These are phyloP conservation scores for Zymoseptoria tritici DNA, from an alignment of 2,329 filamentous ascomycete genomes.

Conservation along the genomic window DNA sequence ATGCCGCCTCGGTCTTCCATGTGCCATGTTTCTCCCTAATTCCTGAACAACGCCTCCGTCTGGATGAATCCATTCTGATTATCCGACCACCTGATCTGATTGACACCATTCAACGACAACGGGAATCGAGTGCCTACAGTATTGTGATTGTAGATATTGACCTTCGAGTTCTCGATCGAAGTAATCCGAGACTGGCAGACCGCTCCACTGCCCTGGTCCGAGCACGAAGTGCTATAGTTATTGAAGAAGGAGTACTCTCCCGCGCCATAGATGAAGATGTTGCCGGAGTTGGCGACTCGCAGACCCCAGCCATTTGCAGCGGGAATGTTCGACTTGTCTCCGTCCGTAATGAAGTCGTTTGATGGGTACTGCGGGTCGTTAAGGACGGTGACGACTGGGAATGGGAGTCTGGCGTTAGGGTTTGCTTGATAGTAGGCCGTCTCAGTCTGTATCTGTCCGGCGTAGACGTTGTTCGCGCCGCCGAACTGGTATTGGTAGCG, in stretches of 20 bases:
- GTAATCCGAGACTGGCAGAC: conserved; percentile 46
- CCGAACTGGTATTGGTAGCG: conserved; percentile 76
- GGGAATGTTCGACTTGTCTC: conserved; percentile 26
- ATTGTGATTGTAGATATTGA: conserved; percentile 40
- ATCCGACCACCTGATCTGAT: conserved; percentile 38
- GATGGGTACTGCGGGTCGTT: conserved; percentile 60
- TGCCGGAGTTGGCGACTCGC: conserved; percentile 49
- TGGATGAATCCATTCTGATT: conserved; percentile 42
- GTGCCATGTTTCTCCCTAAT: not conserved
- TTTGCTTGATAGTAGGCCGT: conserved; percentile 81
- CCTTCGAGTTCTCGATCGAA: conserved; percentile 37
- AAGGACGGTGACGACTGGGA: conserved; percentile 50
- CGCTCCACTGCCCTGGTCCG: conserved; percentile 31
- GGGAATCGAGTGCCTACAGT: conserved; percentile 36
- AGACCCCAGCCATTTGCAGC: conserved; percentile 57
- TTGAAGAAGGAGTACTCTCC: conserved; percentile 64
- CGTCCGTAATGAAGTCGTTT: conserved; percentile 13
- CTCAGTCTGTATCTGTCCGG: conserved; percentile 72
- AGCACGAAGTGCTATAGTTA: conserved; percentile 47
- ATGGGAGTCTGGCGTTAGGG: conserved; percentile 63
- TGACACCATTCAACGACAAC: conserved; percentile 38
- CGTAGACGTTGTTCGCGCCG: conserved; percentile 70
- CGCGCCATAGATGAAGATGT: conserved; percentile 54
- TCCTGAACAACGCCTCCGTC: conserved; percentile 36
- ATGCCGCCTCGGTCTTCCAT: not conserved